These are phyloP conservation scores for Priceomyces castillae DNA, from an alignment of 805 yeast species.

Conservation along the genomic window DNA sequence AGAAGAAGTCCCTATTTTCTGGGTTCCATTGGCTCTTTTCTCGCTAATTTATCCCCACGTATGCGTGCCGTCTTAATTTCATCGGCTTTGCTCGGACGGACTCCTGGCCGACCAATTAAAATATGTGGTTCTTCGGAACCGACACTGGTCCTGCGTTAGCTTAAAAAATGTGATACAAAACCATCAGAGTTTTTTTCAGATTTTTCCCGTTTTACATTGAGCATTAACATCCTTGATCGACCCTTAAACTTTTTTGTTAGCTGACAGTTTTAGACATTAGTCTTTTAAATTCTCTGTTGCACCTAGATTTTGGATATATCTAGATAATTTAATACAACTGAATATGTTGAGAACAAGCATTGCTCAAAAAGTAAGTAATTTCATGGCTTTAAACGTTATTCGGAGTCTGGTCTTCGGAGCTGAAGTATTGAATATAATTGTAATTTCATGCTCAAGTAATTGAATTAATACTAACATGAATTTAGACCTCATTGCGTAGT, in stretches of 20 bases:
- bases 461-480: conserved; percentile 23
- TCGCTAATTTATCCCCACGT: neutral
- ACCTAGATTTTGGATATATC: neutral
- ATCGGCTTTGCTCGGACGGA: neutral
- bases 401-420: conserved; percentile 2
- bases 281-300: conserved; percentile 1
- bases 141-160: conserved; percentile 2
- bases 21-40: too few relatives aligned
- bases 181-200: conserved; percentile 3
- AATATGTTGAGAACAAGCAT: conserved; percentile 2
- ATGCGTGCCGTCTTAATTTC: neutral
- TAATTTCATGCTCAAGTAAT: neutral
- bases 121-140: conserved; percentile 2
- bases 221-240: neutral
- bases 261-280: neutral
- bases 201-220: conserved; percentile 2
- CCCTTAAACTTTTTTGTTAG: neutral
- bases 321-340: neutral
- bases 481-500: conserved; percentile 35
- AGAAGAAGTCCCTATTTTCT: too few relatives aligned
- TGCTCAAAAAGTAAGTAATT: conserved; percentile 1
- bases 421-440: neutral
- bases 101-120: conserved; percentile 2
- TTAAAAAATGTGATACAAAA: conserved; percentile 1
- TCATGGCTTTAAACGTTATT: neutral